These are phyloP conservation scores for Xylaria palmicola DNA, from an alignment of 495 filamentous ascomycete species.

Conservation along the genomic window DNA sequence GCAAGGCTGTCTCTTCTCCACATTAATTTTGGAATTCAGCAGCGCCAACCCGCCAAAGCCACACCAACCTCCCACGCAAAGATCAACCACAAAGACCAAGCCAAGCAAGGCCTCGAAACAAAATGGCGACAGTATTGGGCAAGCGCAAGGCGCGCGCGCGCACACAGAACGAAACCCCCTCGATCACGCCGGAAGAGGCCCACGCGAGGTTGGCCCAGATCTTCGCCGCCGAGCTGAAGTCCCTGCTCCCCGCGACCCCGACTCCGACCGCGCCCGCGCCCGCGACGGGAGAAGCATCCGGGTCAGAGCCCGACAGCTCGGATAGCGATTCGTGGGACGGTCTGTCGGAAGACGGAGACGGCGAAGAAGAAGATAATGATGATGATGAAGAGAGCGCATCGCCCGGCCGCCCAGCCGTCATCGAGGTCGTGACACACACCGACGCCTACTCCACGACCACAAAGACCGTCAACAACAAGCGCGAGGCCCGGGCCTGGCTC, in stretches of 20 bases:
- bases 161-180: constrained; percentile 21
- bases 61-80: not conserved
- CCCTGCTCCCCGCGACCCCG: constrained; percentile 44
- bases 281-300: constrained; percentile 28
- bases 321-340: constrained; percentile 56
- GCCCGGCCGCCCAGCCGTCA: constrained; percentile 14
- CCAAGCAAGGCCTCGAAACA: not conserved
- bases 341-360: constrained; percentile 49
- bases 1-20: constrained; percentile 14
- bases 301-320: constrained; percentile 45
- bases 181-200: constrained; percentile 32
- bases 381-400: too few relatives aligned
- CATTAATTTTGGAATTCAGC: constrained; percentile 16
- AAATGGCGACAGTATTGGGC: constrained; percentile 39
- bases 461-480: constrained; percentile 58
- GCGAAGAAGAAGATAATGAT: constrained; percentile 23
- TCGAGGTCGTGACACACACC: constrained; percentile 69
- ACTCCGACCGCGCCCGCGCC: constrained; percentile 32
- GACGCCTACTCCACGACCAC: constrained; percentile 31
- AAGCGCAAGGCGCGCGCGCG: constrained; percentile 41
- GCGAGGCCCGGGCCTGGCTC: constrained; percentile 76
- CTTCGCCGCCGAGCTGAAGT: constrained; percentile 86
- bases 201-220: constrained; percentile 66
- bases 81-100: not conserved
- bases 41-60: constrained; percentile 7